Evolutionary conservation across 371 early-diverging fungal genomes (phyloP), one percentile per base, ranked within the genome.

Genomic region (Mucor lusitanicus): DNA sequence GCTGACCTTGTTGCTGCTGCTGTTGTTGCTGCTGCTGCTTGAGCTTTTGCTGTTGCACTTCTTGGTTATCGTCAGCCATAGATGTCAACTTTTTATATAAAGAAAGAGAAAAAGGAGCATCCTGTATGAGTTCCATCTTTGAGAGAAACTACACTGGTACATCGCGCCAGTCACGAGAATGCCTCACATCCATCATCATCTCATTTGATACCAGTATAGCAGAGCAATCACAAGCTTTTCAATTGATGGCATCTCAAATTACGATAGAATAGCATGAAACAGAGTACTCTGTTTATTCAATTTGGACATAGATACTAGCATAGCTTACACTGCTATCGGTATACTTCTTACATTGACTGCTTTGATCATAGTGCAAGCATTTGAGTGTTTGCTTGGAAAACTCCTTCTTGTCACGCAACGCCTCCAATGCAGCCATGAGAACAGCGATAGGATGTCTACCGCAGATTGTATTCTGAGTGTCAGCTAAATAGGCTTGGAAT

Each of bases 371-470:
- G 37, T 92, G 87, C n/a, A 92, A 84, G 73, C 95, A 96, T 28
- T 71, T 65, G 30, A 33, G 48, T 53, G 35, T 59, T 61, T 53
- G 35, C 11, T 62, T 37, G 1, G 55, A 33, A 42, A 28, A 44
- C n/a, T 59, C 15, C 2, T 40, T 61, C 21, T 70, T 42, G 53
- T 68, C 44, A 1, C 44, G 59, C 3, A 78, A 19, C 12, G 32
- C 56, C 48, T 82, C 75, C 30, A 94, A 39, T 0, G 92, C 90
- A 21, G 87, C 87, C 74, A 96, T 59, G 32, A 96, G 75, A 7
- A 97, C 90, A 1, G 87, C 87, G 55, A 97, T 94, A 0, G 98
- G 97, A 71, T 96, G 94, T 25, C 97, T 80, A 8, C 97, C 97
- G 76, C 98, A 98, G 56, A 98, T 95, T 0, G 97, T 98, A 71